Conservation (phyloP, 441 rosid species). For the Rhodomyrtus psidioides region DNA sequence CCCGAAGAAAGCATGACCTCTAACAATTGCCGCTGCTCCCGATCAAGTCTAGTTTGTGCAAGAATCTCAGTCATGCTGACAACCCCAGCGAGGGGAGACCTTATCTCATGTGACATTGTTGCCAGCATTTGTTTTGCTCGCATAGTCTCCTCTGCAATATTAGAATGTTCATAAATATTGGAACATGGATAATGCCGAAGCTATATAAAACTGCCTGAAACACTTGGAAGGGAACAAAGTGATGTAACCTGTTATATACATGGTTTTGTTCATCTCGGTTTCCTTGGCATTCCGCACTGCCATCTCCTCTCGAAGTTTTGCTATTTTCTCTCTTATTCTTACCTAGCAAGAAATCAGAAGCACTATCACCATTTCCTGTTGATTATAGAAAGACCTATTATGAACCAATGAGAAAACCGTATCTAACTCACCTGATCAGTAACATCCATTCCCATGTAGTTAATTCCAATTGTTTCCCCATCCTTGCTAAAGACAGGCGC, state of each 20-base stretch:
- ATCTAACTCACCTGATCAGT: slow-evolving; percentile 67
- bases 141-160: slow-evolving; percentile 89
- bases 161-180: not conserved
- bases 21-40: slow-evolving; percentile 68
- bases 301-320: slow-evolving; percentile 82
- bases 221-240: not conserved
- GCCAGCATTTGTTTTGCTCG: slow-evolving; percentile 96
- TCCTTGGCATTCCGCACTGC: slow-evolving; percentile 97
- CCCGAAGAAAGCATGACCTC: slow-evolving; percentile 96
- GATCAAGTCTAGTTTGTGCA: slow-evolving; percentile 59
- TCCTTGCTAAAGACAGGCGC: slow-evolving; percentile 91
- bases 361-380: not conserved
- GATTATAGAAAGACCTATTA: not conserved
- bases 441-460: slow-evolving; percentile 97
- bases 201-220: not conserved
- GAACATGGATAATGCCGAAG: not conserved
- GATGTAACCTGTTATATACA: slow-evolving; percentile 80
- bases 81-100: slow-evolving; percentile 87
- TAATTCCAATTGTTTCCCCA: slow-evolving; percentile 82
- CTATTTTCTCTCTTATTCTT: slow-evolving; percentile 77
- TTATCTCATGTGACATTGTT: slow-evolving; percentile 97
- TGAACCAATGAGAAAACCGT: not conserved
- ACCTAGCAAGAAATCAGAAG: slow-evolving; percentile 37
- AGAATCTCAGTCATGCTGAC: slow-evolving; percentile 99
- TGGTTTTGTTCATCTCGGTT: slow-evolving; percentile 88